A percentile compares a stretch with the other conserved stretches of the same genome.
These are phyloP conservation scores for Solanum tarapatanum DNA, from an alignment of 257 asterid genomes.

Conservation along the genomic window DNA sequence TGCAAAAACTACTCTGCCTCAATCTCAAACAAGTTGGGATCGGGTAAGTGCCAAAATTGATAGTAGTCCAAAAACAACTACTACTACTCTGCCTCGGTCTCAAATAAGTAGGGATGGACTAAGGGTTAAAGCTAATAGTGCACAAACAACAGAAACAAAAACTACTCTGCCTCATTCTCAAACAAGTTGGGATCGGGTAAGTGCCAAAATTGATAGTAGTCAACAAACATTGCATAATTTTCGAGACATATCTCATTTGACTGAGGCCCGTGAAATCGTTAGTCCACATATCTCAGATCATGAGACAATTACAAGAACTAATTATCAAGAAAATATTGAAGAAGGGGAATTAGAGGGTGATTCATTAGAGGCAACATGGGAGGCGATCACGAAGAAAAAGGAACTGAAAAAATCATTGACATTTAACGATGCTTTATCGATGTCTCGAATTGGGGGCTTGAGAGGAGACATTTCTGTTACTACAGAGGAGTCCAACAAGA, in stretches of 20 bases:
- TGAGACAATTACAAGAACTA: neutral
- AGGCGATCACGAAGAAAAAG: constrained; percentile 18
- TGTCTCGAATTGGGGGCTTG: constrained; percentile 31
- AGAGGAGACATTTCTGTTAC: constrained; percentile 41
- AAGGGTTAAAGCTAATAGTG: neutral
- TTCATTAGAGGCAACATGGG: constrained; percentile 62
- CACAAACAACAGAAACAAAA: neutral
- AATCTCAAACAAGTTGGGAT: neutral
- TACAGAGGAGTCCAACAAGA: constrained; percentile 36
- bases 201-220: neutral
- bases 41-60: neutral
- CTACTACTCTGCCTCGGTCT: neutral
- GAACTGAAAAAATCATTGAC: constrained; percentile 46
- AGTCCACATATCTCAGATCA: neutral
- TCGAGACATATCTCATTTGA: neutral
- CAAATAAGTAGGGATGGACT: neutral
- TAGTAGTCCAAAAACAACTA: neutral
- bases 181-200: neutral
- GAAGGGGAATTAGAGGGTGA: constrained; percentile 13
- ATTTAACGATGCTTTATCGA: constrained; percentile 38
- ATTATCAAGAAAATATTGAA: neutral
- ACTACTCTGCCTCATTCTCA: neutral
- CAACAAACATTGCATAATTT: neutral
- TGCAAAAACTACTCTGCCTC: neutral
- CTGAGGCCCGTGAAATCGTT: neutral